These are phyloP conservation scores for Serendipita sp. DNA, from an alignment of 768 basidiomycete genomes.

Conservation along the genomic window DNA sequence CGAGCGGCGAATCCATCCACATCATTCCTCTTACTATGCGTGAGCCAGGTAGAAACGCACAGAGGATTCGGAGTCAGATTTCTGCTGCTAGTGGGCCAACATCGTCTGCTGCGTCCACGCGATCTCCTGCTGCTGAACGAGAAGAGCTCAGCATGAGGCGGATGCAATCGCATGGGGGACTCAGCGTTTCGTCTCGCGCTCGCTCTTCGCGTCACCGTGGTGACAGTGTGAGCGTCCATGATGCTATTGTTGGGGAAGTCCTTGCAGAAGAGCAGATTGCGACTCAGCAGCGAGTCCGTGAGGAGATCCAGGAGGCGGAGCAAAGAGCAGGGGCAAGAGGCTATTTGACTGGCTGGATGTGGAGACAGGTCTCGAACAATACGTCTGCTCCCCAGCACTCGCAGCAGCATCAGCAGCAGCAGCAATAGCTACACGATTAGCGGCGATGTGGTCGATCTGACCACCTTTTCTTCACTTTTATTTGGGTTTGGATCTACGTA, in stretches of 20 bases:
- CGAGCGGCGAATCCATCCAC: background rate
- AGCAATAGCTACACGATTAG: background rate
- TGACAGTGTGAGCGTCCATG: slow-evolving; percentile 18
- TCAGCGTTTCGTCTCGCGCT: background rate
- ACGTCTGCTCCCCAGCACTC: background rate
- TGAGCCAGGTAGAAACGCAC: background rate
- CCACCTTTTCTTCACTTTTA: too few relatives aligned
- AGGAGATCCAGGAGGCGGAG: slow-evolving; percentile 31
- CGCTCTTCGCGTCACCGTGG: background rate
- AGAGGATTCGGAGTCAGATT: background rate
- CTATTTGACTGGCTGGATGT: slow-evolving; percentile 9
- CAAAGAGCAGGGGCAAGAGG: slow-evolving; percentile 3
- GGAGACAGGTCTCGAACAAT: slow-evolving; percentile 7
- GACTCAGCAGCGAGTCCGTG: slow-evolving; percentile 33
- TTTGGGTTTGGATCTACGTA: too few relatives aligned
- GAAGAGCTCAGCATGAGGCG: background rate
- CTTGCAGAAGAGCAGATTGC: slow-evolving; percentile 53
- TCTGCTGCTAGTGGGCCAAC: background rate
- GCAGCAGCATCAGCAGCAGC: background rate
- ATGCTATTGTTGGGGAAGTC: slow-evolving; percentile 52
- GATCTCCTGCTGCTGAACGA: background rate
- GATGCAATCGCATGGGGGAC: background rate
- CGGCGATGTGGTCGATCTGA: too few relatives aligned
- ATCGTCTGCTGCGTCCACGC: background rate
- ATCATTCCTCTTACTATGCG: background rate